Percentiles rank a stretch among this genome's conserved stretches.
Conservation (phyloP, 257 asterid species). For the Petunia secreta region DNA sequence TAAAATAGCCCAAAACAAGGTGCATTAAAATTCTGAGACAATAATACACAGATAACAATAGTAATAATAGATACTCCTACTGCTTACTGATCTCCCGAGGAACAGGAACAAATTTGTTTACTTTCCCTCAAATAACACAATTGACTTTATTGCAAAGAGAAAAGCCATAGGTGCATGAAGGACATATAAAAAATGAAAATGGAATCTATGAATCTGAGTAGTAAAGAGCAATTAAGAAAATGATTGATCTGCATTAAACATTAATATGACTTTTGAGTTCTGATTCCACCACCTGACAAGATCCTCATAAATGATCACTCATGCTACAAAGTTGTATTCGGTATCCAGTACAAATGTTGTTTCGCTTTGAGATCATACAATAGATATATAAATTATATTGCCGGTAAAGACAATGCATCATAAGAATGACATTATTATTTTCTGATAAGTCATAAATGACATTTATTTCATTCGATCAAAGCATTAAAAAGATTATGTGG, state of each 20-base stretch:
- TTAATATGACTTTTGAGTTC: slow-evolving; percentile 4
- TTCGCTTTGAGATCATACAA: slow-evolving; percentile 1
- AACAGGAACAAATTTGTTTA: background rate
- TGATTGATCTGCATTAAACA: background rate
- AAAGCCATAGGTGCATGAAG: background rate
- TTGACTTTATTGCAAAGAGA: background rate
- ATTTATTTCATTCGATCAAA: slow-evolving; percentile 6
- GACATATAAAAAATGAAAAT: background rate
- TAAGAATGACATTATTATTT: background rate
- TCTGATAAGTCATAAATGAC: background rate
- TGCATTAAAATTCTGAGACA: background rate
- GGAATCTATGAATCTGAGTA: background rate
- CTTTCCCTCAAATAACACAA: slow-evolving; percentile 6
- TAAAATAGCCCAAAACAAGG: background rate
- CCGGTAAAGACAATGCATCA: background rate
- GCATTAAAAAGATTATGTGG: background rate
- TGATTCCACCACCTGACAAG: background rate
- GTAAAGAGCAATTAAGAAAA: background rate
- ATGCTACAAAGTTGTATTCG: background rate
- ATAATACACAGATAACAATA: background rate
- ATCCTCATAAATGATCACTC: background rate
- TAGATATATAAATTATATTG: background rate
- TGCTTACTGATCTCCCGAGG: too few relatives aligned
- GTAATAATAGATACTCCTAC: background rate
- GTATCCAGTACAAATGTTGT: background rate